Base-by-base conservation (phyloP, 2,329 filamentous ascomycete genomes). In the Xylariaceae sp. region DNA sequence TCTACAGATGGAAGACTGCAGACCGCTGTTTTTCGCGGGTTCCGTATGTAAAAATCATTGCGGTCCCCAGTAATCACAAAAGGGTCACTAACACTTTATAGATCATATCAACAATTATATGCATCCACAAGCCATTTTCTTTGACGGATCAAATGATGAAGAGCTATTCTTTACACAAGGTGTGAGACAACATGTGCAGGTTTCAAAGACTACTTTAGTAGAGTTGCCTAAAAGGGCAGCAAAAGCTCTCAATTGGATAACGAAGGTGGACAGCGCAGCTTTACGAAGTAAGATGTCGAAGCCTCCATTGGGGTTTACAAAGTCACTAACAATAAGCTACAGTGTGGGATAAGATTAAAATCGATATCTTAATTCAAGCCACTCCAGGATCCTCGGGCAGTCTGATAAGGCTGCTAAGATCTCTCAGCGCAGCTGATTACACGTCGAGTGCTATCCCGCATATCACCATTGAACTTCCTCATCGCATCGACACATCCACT, bases 351-450 rank as follows among this genome's bases (percentile, higher is more conserved):
- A 83, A 86, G 43, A 79, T 91, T 4, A 85, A 82, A 33, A 81
- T 98, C 60, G 92, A 98, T 63, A 90, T 99, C 50, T 73, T 97
- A 11, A 84, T 98, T 7, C 91, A 96, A 57, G 91, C 90, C 1
- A 83, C 87, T 6, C 76, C 86, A 3, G 81, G 82, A 7, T 87
- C 89, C 17, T 88, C 90, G 2, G 92, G 91, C 9, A 89, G 88
- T 47, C 72, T 97, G 26, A 84, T 91, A 47, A 83, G 91, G 53
- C 80, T 97, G 28, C 82, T 99, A 3, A 83, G 84, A 58, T 96
- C 92, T 4, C 80, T 99, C 23, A 79, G 83, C 60, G 77, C 78
- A 6, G 91, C 91, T 4, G 92, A 97, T 70, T 94, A 92, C 70
- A 82, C 86, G 43, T 87, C 88, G 0, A 79, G 89, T 37, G 78